Evolutionary conservation across 2,329 filamentous ascomycete species (phyloP).

Genomic region (Venturiaceae sp.): DNA sequence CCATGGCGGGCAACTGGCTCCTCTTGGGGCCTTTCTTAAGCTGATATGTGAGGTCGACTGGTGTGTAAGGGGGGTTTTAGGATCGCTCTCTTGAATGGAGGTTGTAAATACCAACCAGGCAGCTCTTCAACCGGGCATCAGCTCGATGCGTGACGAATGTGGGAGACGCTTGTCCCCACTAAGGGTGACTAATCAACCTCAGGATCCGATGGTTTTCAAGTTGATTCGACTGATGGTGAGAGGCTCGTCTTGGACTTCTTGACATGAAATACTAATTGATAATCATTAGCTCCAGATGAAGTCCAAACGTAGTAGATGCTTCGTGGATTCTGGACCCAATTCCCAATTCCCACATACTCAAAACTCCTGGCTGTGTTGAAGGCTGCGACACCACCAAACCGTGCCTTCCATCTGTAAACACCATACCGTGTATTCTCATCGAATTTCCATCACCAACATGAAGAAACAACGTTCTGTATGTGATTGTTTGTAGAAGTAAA

Average conservation of each 20-base stretch:
- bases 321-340: too few relatives aligned
- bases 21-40: neutral
- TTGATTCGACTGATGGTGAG: neutral
- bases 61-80: neutral
- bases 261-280: too few relatives aligned
- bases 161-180: neutral
- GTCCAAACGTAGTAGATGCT: too few relatives aligned
- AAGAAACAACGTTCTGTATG: neutral
- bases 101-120: neutral
- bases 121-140: neutral
- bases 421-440: neutral
- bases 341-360: too few relatives aligned
- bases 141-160: neutral
- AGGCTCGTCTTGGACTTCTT: too few relatives aligned
- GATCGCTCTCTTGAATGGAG: neutral
- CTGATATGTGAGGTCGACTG: neutral
- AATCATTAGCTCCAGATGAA: too few relatives aligned
- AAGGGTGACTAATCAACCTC: neutral
- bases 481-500: neutral
- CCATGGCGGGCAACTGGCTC: constrained; percentile 51
- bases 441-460: neutral
- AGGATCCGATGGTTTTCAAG: neutral
- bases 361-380: too few relatives aligned
- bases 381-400: too few relatives aligned
- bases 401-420: neutral